Percentiles rank a stretch among this genome's conserved stretches.
Evolutionary conservation across 2,329 filamentous ascomycete species (phyloP).

Genomic region (Cryphonectria nitschkei): DNA sequence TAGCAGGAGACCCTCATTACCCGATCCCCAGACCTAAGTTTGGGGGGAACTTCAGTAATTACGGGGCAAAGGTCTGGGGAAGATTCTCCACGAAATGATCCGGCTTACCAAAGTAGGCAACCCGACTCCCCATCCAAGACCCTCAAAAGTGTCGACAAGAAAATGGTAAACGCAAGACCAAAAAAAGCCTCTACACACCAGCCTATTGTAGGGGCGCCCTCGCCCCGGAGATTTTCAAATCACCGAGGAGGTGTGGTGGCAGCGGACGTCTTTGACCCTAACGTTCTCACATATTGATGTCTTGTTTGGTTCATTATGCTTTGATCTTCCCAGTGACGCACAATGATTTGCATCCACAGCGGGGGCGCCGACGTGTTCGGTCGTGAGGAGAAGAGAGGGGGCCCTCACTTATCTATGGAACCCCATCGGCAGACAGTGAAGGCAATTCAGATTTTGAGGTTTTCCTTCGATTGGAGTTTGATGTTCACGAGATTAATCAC

Average conservation of each 20-base stretch:
- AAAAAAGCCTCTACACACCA: no score
- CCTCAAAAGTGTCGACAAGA: not conserved
- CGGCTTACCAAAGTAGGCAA: slow-evolving; percentile 12
- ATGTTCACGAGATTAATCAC: not conserved
- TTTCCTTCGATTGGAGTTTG: not conserved
- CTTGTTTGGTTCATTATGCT: not conserved
- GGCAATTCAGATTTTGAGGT: not conserved
- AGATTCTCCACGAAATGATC: not conserved
- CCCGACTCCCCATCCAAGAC: not conserved
- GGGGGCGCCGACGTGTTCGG: slow-evolving; percentile 1
- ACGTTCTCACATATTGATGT: not conserved
- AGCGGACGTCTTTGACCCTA: not conserved
- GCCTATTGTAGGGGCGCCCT: not conserved
- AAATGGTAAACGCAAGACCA: not conserved
- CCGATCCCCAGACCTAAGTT: not conserved
- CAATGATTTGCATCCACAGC: slow-evolving; percentile 1
- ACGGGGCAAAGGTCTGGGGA: slow-evolving; percentile 11
- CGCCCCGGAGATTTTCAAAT: not conserved
- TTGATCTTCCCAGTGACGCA: not conserved
- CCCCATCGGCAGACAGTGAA: not conserved
- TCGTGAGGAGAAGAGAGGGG: slow-evolving; percentile 5
- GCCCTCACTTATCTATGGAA: not conserved
- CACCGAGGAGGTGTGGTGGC: not conserved
- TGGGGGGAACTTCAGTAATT: not conserved
- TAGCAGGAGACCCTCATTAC: not conserved